These are phyloP conservation scores for Solanum tarapatanum DNA, from an alignment of 257 asterid species.

Conservation along the genomic window DNA sequence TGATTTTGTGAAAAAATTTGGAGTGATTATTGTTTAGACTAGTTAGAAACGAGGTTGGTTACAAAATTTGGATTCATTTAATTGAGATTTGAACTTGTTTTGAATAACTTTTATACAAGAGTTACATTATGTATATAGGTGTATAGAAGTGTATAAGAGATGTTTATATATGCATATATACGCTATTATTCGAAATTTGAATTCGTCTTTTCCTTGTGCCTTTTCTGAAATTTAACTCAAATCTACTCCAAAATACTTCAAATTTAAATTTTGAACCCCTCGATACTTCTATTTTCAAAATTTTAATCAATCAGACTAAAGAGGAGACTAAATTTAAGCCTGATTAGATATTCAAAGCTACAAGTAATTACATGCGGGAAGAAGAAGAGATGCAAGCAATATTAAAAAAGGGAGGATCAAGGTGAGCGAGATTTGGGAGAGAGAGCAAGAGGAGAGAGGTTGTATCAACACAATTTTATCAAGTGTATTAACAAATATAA, in stretches of 20 bases:
- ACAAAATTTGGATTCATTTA: neutral
- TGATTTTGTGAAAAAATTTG: neutral
- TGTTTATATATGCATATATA: too few species aligned
- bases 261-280: neutral
- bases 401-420: neutral
- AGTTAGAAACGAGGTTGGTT: neutral
- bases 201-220: neutral
- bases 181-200: too few species aligned
- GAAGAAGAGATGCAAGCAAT: neutral
- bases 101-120: neutral
- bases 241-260: neutral
- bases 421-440: neutral
- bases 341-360: too few species aligned
- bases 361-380: neutral
- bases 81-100: too few species aligned
- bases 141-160: too few species aligned
- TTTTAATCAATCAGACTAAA: neutral
- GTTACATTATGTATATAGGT: neutral
- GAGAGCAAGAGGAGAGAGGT: neutral
- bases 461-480: neutral
- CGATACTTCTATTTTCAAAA: too few species aligned
- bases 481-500: neutral
- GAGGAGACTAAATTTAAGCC: too few species aligned
- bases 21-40: neutral
- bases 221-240: too few species aligned